These are phyloP conservation scores for Saraca asoca DNA, from an alignment of 331 rosid species.

Conservation along the genomic window DNA sequence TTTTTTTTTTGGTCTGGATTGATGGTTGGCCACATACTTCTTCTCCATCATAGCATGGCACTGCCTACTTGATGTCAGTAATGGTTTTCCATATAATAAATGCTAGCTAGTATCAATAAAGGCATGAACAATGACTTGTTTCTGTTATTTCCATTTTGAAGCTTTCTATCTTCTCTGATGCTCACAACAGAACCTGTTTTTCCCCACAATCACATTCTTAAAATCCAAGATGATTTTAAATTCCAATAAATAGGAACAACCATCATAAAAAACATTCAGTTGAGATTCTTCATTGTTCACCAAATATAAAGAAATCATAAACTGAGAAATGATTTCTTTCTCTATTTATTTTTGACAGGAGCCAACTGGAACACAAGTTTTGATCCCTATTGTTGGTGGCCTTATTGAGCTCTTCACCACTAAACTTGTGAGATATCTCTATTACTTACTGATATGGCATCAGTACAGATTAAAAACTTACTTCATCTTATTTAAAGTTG, in stretches of 20 bases:
- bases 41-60: neutral
- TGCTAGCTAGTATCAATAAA: slow-evolving; percentile 4
- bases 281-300: neutral
- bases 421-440: slow-evolving; percentile 49
- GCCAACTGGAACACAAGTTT: slow-evolving; percentile 61
- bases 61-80: slow-evolving; percentile 1
- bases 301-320: slow-evolving; percentile 17
- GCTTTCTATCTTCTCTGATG: neutral
- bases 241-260: neutral
- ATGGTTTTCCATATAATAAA: neutral
- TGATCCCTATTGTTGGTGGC: slow-evolving; percentile 69
- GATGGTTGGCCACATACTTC: neutral
- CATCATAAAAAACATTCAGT: neutral
- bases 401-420: slow-evolving; percentile 71
- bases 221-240: neutral
- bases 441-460: neutral
- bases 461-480: slow-evolving; percentile 9
- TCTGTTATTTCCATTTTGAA: neutral
- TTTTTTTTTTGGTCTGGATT: neutral
- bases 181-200: neutral
- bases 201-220: neutral
- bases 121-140: slow-evolving; percentile 1
- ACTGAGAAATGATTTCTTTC: slow-evolving; percentile 19
- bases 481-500: neutral
- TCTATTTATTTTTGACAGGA: slow-evolving; percentile 43